A percentile compares a stretch with the other conserved stretches of the same genome.
Conservation (phyloP, 2,329 filamentous ascomycete genomes). For the Ophiostoma sp. region DNA sequence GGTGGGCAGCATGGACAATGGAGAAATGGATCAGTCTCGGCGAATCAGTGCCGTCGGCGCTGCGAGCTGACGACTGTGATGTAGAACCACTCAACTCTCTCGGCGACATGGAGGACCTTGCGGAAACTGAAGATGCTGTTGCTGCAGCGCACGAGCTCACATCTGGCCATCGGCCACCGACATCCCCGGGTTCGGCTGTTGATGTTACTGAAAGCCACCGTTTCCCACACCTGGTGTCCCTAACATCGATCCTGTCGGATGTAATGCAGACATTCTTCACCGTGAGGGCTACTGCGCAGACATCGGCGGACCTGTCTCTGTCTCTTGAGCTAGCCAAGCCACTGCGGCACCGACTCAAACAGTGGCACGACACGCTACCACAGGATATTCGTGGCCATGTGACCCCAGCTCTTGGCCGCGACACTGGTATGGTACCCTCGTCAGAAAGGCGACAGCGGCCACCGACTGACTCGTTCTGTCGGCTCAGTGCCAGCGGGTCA, state of each 20-base stretch:
- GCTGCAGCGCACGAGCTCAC: background rate
- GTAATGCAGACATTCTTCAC: background rate
- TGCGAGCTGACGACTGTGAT: background rate
- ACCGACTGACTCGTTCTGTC: background rate
- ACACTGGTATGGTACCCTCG: background rate
- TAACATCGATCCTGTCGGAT: background rate
- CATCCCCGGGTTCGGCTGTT: background rate
- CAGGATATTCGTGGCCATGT: background rate
- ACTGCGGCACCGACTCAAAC: background rate
- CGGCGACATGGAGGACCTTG: background rate
- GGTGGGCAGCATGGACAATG: slow-evolving; percentile 1
- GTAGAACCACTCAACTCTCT: background rate
- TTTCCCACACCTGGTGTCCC: background rate
- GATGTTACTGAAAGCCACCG: background rate
- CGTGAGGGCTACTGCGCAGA: background rate
- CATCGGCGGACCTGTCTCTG: background rate
- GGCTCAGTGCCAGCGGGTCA: background rate
- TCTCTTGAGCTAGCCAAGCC: background rate
- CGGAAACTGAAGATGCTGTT: background rate
- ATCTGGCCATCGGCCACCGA: background rate
- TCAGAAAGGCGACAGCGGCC: background rate
- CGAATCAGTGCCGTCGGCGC: background rate
- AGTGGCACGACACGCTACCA: background rate
- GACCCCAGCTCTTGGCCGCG: background rate
- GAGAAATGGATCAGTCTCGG: background rate